A percentile compares a stretch with the other conserved stretches of the same genome.
Conservation (phyloP, 1,284 basidiomycete genomes). For the Pseudozyma sp. region DNA sequence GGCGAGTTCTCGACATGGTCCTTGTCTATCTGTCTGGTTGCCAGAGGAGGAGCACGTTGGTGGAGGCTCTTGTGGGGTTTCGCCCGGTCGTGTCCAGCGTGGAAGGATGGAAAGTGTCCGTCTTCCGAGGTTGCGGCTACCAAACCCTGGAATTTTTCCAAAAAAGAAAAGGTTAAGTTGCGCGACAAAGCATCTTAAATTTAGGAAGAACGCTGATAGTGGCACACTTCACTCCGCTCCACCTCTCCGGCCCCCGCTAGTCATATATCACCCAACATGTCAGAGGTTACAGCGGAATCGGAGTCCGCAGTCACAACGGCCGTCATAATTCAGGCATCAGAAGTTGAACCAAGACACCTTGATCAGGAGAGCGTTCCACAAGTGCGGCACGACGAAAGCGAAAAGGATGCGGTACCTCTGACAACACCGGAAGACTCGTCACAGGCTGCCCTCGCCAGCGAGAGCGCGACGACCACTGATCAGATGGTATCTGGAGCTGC, state of each 20-base stretch:
- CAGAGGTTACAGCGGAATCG: background rate
- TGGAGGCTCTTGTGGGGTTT: background rate
- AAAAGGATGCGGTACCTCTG: background rate
- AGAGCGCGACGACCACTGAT: background rate
- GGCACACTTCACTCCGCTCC: no score
- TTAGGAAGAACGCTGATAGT: no score
- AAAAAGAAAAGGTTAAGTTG: background rate
- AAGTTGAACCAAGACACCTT: no score
- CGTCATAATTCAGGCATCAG: no score
- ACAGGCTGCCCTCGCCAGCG: no score
- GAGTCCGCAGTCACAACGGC: background rate
- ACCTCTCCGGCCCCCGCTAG: no score
- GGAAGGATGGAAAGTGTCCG: conserved; percentile 12
- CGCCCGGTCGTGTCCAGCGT: conserved; percentile 14
- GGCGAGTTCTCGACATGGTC: background rate
- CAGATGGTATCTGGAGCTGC: background rate
- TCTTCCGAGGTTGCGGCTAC: conserved; percentile 8
- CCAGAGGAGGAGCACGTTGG: background rate
- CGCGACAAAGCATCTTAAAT: background rate
- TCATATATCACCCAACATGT: background rate
- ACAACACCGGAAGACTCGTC: background rate
- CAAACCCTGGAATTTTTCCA: conserved; percentile 27
- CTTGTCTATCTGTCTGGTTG: background rate
- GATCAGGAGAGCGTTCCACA: background rate
- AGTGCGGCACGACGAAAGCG: background rate